Evolutionary conservation across 192 early-diverging fungal species (phyloP).

Genomic region (Spizellomyces punctatus): DNA sequence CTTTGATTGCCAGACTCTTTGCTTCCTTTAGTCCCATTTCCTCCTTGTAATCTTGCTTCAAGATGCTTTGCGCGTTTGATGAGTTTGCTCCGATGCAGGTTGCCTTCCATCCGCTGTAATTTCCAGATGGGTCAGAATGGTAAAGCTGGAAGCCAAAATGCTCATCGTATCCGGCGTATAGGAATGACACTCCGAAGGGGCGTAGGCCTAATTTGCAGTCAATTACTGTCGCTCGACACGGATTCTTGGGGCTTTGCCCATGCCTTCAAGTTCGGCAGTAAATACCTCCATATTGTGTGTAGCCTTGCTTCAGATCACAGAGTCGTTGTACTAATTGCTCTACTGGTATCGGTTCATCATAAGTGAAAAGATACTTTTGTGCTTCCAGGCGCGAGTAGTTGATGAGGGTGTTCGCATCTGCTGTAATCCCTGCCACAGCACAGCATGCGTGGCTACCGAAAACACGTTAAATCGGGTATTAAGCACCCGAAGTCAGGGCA

Average conservation of each 20-base stretch:
- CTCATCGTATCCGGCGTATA: slow-evolving; percentile 93
- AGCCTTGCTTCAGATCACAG: slow-evolving; percentile 98
- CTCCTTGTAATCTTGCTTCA: slow-evolving; percentile 99
- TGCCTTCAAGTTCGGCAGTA: neutral
- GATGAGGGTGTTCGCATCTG: slow-evolving; percentile 96
- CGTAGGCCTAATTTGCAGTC: slow-evolving; percentile 66
- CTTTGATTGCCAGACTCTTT: slow-evolving; percentile 88
- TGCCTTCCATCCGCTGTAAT: slow-evolving; percentile 99
- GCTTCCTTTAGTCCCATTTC: slow-evolving; percentile 82
- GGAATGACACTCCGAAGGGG: slow-evolving; percentile 97
- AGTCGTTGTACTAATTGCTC: slow-evolving; percentile 94
- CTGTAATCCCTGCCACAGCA: slow-evolving; percentile 94
- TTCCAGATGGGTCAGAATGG: slow-evolving; percentile 97
- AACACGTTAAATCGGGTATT: neutral
- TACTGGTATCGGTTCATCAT: slow-evolving; percentile 90
- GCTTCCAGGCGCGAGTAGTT: slow-evolving; percentile 84
- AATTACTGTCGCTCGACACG: neutral
- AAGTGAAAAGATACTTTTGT: slow-evolving; percentile 83
- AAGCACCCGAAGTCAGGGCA: neutral
- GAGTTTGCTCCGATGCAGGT: slow-evolving; percentile 97
- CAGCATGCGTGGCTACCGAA: slow-evolving; percentile 76
- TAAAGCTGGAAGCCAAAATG: slow-evolving; percentile 95
- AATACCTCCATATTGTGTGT: slow-evolving; percentile 91
- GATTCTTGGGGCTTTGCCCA: neutral
- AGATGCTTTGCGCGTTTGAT: slow-evolving; percentile 83